Evolutionary conservation across 768 basidiomycete species (phyloP), one percentile per base, ranked within the genome.

Genomic region (Guyanaporus albipodus): DNA sequence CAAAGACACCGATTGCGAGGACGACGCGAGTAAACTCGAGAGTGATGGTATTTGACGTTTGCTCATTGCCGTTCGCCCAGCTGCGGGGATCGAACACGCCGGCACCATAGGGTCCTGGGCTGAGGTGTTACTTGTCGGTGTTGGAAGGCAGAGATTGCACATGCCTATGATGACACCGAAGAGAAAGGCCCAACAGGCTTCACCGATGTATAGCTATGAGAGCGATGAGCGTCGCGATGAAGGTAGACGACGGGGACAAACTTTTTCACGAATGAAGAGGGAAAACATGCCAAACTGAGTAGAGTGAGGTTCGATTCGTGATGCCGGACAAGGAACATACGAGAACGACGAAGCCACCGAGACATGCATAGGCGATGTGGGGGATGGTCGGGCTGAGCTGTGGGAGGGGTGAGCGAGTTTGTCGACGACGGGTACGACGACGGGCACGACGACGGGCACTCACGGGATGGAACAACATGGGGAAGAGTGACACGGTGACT

Each of bases 1-100:
- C 95, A 64, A 99, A 99, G 0, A 99, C 95, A 17, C 92, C 92
- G 44, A 98, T 87, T 14, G 95, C 96, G 26, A 99, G 80, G 36
- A 98, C 87, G 46, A 98, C 83, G 14, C 96, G 79, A 8, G 91
- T 93, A 46, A 82, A 60, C 67, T 99, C 96, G 48, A 99, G 76
- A 2, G 91, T 94, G 49, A 99, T 88, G 19, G 71, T 69, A 67
- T 97, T 90, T 10, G 76, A 71, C 2, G 60, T 58, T 26, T 76
- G 70, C 4, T 73, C 72, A 42, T 72, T 55, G 5, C 69, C 70
- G 17, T 67, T 66, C 1, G 78, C 82, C 91, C 91, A 95, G 8
- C 75, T 70, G 37, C 83, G 78, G 14, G 93, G 92, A 67, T 93
- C 74, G 64, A 95, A 89, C 15, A 95, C 73, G 49, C 81, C 76